Evolutionary conservation across 805 yeast genomes (phyloP).

Genomic region (Lipomyces anomalus): DNA sequence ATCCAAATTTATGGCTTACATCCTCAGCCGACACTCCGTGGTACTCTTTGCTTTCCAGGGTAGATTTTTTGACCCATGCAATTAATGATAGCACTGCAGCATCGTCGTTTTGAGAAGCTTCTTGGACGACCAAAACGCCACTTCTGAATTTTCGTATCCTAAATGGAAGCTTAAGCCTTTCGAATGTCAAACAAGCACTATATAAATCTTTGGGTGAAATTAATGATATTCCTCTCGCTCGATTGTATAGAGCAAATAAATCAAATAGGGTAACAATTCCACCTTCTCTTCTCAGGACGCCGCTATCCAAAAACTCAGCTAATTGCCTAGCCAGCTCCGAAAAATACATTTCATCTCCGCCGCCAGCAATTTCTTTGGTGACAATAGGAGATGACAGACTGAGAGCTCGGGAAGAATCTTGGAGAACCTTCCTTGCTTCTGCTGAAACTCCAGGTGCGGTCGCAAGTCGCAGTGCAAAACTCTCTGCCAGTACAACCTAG

Average conservation of each 20-base stretch:
- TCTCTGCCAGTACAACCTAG: slow-evolving; percentile 44
- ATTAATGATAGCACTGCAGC: slow-evolving; percentile 29
- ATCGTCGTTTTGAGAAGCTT: slow-evolving; percentile 34
- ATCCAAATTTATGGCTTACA: slow-evolving; percentile 28
- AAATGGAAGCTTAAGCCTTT: slow-evolving; percentile 53
- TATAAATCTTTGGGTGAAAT: slow-evolving; percentile 64
- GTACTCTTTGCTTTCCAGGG: background rate
- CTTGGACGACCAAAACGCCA: slow-evolving; percentile 41
- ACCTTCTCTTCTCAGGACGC: slow-evolving; percentile 46
- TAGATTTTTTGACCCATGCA: slow-evolving; percentile 6
- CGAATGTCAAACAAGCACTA: slow-evolving; percentile 55
- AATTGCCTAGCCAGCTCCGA: slow-evolving; percentile 71
- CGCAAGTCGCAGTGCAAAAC: slow-evolving; percentile 31
- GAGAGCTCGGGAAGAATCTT: slow-evolving; percentile 31
- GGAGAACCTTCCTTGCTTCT: slow-evolving; percentile 35
- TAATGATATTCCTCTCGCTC: slow-evolving; percentile 59
- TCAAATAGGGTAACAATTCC: slow-evolving; percentile 60
- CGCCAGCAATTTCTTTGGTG: slow-evolving; percentile 36
- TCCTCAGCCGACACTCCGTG: slow-evolving; percentile 9
- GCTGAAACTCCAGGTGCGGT: slow-evolving; percentile 33
- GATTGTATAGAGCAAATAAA: slow-evolving; percentile 56
- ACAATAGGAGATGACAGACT: slow-evolving; percentile 33
- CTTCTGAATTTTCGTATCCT: slow-evolving; percentile 38
- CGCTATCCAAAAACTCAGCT: slow-evolving; percentile 56
- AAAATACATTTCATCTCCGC: slow-evolving; percentile 28